Evolutionary conservation across 1,284 basidiomycete genomes (phyloP), one percentile per base, ranked within the genome.

Genomic region (Tremellales sp.): DNA sequence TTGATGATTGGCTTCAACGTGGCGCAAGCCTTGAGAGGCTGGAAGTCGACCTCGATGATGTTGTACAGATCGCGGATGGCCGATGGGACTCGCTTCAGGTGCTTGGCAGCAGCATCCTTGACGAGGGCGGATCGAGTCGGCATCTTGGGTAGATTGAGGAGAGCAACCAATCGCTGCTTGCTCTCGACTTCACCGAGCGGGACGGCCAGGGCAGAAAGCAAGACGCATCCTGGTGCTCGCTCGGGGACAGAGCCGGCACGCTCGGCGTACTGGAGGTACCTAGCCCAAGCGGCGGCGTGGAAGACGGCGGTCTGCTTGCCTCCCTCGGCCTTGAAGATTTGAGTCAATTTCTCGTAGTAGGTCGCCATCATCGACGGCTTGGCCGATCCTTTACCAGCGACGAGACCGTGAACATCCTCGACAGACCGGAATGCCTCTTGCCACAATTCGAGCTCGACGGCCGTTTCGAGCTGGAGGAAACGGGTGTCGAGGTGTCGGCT

Each of bases 361-460:
- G 91, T 92, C 54, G 92, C 92, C 94, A 98, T 97, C 90, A 97
- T 97, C 6, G 85, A 81, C 0, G 91, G 89, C 36, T 88, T 84
- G 5, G 91, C 89, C 0, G 86, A 83, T 75, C 93, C 93, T 75
- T 96, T 96, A 58, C 72, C 67, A 48, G 75, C 74, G 60, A 98
- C 83, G 42, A 99, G 81, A 66, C 92, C 93, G 78, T 98, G 94
- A 37, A 98, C 89, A 73, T 99, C 96, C 74, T 98, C 94, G 53
- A 97, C 90, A 40, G 90, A 92, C 53, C 96, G 87, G 83, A 97
- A 99, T 4, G 92, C 94, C 74, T 98, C 94, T 72, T 97, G 94
- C 96, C 94, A 99, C 43, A 98, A 82, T 77, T 99, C 96, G 57
- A 99, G 85, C 74, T 97, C 91, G 57, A 97, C 93, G 7, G 93